Evolutionary conservation across 768 basidiomycete species (phyloP), one percentile per base, ranked within the genome.

Genomic region (Mrakia blollopis): DNA sequence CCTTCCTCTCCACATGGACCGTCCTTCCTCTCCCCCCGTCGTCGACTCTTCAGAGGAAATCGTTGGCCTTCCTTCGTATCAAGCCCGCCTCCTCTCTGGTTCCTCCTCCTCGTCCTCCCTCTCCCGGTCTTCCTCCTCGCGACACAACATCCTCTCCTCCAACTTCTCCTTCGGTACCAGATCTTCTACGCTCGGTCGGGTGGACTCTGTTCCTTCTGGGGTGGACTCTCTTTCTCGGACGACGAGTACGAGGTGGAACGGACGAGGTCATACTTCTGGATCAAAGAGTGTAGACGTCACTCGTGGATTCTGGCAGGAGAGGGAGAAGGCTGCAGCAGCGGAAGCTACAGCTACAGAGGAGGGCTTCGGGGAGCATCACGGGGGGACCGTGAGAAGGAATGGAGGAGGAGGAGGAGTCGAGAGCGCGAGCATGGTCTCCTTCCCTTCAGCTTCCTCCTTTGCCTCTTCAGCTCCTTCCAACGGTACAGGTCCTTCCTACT

Each of bases 241-340:
- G 8, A 30, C 28, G 8, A 68, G 74, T 18, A 9, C 70, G 35
- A 50, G 65, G 57, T 60, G 60, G 71, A 41, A 39, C 14, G 70
- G 52, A 4, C 41, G 76, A 32, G 72, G 76, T n/a, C 76, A 77
- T n/a, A 72, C 47, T 9, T 72, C 76, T n/a, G 76, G 76, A 11
- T 65, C 72, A 39, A 67, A 54, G 44, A 77, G 76, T 62, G 72
- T 77, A 52, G 76, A 77, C 72, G 47, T 73, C n/a, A 77, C 76
- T 21, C 44, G 76, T 23, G 76, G 76, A 32, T 77, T 77, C 52
- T 77, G 76, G 76, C 71, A 73, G 72, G 76, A 77, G 23, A 50
- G 57, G 35, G 76, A 72, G 37, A 54, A 63, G 60, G 62, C 62
- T 32, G 76, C 76, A 23, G 76, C 57, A 52, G 30, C 44, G 23